Conservation (phyloP, 2,329 filamentous ascomycete species). For the Lasiodiplodia sp. region DNA sequence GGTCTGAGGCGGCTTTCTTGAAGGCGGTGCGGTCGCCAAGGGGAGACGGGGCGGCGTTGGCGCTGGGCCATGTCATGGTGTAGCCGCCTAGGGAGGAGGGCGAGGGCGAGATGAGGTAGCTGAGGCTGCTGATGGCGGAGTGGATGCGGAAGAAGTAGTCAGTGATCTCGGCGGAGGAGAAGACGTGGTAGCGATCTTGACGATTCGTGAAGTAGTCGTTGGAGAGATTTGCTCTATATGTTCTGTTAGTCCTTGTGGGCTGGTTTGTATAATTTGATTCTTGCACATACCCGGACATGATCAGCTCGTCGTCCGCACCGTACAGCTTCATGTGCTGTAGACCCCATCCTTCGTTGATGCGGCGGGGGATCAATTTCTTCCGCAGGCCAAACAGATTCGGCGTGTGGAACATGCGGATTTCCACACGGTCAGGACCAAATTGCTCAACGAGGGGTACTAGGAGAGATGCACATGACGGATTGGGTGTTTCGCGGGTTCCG, state of each 20-base stretch:
- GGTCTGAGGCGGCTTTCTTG: conserved; percentile 70
- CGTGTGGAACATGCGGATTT: conserved; percentile 97
- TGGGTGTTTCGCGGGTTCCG: conserved; percentile 87
- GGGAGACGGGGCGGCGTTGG: conserved; percentile 78
- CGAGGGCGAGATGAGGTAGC: conserved; percentile 77
- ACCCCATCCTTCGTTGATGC: conserved; percentile 98
- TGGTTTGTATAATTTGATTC: neutral
- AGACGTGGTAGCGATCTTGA: conserved; percentile 93
- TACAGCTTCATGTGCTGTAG: conserved; percentile 99
- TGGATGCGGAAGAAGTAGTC: conserved; percentile 85
- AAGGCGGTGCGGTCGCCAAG: conserved; percentile 74
- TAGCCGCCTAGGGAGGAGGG: conserved; percentile 58
- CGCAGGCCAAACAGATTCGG: conserved; percentile 88
- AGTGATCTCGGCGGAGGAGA: conserved; percentile 78
- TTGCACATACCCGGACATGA: conserved; percentile 77
- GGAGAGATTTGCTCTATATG: conserved; percentile 78
- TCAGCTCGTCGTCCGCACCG: conserved; percentile 92
- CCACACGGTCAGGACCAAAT: conserved; percentile 83
- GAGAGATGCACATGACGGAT: conserved; percentile 86
- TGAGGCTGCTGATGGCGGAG: conserved; percentile 77
- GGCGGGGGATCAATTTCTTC: conserved; percentile 82
- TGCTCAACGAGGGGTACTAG: conserved; percentile 83
- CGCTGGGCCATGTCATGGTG: conserved; percentile 73
- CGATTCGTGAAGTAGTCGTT: conserved; percentile 96
- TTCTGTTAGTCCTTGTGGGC: neutral